phyloP scores from a whole-genome alignment of 2,329 filamentous ascomycete genomes.

The Hypoxylon sp. region DNA sequence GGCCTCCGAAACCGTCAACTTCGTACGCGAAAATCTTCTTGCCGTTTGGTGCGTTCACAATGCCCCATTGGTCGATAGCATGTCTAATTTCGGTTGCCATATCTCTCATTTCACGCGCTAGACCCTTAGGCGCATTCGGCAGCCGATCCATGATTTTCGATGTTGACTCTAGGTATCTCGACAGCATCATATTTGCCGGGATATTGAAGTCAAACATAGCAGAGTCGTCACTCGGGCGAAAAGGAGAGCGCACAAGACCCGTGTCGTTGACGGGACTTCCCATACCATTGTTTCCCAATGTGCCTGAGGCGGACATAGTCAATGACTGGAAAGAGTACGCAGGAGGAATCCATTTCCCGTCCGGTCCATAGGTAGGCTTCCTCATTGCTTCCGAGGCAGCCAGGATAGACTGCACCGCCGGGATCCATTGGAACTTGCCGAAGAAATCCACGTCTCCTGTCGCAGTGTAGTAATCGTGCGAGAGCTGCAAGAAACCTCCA shows the following conservation, averaged over 20 bases:
- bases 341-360: constrained; percentile 49
- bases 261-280: constrained; percentile 86
- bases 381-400: constrained; percentile 77
- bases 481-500: constrained; percentile 85
- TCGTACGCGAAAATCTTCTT: constrained; percentile 79
- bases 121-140: constrained; percentile 54
- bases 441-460: constrained; percentile 83
- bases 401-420: constrained; percentile 78
- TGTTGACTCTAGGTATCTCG: constrained; percentile 69
- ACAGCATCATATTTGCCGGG: constrained; percentile 89
- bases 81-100: constrained; percentile 73
- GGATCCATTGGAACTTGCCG: constrained; percentile 77
- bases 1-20: constrained; percentile 79
- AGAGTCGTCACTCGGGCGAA: constrained; percentile 90
- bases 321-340: constrained; percentile 81
- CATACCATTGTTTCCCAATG: constrained; percentile 79
- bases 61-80: constrained; percentile 78
- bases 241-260: constrained; percentile 86
- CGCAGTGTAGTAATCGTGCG: constrained; percentile 81
- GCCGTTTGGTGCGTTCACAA: constrained; percentile 61
- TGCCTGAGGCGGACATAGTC: constrained; percentile 83
- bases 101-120: constrained; percentile 68
- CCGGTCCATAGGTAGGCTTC: constrained; percentile 68
- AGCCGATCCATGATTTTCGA: constrained; percentile 61
- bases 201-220: constrained; percentile 89